phyloP scores from a whole-genome alignment of 352 stramenopile genomes.

The Phytophthora cajani region DNA sequence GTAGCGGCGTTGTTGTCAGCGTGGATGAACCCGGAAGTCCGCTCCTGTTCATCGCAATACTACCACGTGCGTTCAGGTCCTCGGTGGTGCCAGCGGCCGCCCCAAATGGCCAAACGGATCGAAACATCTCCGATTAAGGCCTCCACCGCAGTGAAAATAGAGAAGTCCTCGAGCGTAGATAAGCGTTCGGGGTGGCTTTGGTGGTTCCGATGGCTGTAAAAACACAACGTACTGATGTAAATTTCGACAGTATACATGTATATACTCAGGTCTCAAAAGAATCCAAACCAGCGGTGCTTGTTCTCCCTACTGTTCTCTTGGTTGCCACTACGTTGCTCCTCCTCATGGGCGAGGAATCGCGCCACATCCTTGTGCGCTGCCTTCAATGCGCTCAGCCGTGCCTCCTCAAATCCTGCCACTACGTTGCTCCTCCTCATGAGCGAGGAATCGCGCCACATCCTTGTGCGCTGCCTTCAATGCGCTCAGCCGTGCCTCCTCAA shows the following conservation, averaged over 20 bases:
- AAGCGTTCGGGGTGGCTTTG: constrained; percentile 28
- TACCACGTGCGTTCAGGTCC: constrained; percentile 25
- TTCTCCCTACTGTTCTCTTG: constrained; percentile 1
- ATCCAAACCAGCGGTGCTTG: constrained; percentile 10
- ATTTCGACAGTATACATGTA: constrained; percentile 8
- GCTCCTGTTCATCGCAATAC: constrained; percentile 25
- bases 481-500: constrained; percentile 17
- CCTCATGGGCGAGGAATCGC: constrained; percentile 14
- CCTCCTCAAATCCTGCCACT: constrained; percentile 21
- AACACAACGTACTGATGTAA: not conserved
- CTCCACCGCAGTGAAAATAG: not conserved
- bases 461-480: constrained; percentile 17
- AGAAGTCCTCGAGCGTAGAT: constrained; percentile 17
- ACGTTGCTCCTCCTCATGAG: constrained; percentile 1
- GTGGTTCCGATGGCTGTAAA: constrained; percentile 35
- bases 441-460: constrained; percentile 30
- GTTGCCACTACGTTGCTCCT: not conserved
- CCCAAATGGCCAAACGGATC: constrained; percentile 4
- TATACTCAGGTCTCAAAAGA: constrained; percentile 17
- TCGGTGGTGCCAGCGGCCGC: constrained; percentile 38
- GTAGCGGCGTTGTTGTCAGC: constrained; percentile 33
- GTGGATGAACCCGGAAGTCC: constrained; percentile 41
- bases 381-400: constrained; percentile 13
- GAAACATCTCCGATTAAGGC: not conserved
- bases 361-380: constrained; percentile 26